A percentile compares a stretch with the other conserved stretches of the same genome.
phyloP scores from a whole-genome alignment of 805 yeast genomes.

The Suhomyces emberorum region DNA sequence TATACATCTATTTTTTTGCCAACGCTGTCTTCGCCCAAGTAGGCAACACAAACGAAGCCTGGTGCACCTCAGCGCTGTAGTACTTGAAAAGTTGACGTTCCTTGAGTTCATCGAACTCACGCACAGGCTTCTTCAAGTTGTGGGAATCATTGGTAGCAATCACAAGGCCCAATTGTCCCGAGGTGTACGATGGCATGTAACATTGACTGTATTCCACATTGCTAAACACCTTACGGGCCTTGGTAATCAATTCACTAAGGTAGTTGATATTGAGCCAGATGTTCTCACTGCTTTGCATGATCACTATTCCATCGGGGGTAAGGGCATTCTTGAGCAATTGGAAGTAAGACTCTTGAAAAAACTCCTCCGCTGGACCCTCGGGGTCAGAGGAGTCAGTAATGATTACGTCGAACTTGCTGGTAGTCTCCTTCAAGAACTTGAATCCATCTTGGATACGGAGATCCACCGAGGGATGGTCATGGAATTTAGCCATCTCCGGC shows the following conservation, averaged over 20 bases:
- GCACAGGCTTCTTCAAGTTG: constrained; percentile 49
- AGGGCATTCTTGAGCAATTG: constrained; percentile 62
- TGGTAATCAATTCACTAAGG: constrained; percentile 44
- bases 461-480: constrained; percentile 61
- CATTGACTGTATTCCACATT: constrained; percentile 69
- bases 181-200: constrained; percentile 83
- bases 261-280: constrained; percentile 68
- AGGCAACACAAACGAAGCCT: constrained; percentile 73
- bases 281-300: constrained; percentile 76
- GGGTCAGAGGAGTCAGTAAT: constrained; percentile 94
- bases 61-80: constrained; percentile 64
- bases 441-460: constrained; percentile 81
- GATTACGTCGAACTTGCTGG: constrained; percentile 68
- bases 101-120: constrained; percentile 40
- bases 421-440: constrained; percentile 53
- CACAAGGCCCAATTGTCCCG: constrained; percentile 82
- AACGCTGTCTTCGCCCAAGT: constrained; percentile 61
- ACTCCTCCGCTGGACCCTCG: constrained; percentile 91
- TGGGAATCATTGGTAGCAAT: constrained; percentile 55
- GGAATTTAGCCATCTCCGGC: constrained; percentile 70
- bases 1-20: too few species aligned
- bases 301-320: constrained; percentile 61
- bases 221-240: constrained; percentile 55
- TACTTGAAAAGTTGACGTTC: constrained; percentile 57
- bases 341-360: constrained; percentile 77